These are phyloP conservation scores for Amoebophrya sp. DNA, from an alignment of 169 alveolate genomes.

Conservation along the genomic window DNA sequence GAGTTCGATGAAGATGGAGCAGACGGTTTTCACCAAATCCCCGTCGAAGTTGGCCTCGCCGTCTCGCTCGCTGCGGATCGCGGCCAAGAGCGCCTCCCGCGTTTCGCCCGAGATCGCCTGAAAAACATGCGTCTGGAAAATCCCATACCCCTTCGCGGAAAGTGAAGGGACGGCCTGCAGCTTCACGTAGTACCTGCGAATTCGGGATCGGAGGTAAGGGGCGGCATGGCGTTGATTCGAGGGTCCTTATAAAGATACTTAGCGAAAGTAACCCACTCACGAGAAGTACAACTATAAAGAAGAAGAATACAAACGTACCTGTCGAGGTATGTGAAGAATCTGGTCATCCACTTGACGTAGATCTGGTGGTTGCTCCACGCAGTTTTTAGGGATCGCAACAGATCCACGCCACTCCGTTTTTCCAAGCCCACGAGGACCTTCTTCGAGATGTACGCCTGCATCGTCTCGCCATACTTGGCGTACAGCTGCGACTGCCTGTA, in stretches of 20 bases:
- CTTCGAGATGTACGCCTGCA: neutral
- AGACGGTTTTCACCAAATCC: neutral
- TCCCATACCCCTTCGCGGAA: neutral
- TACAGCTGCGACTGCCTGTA: constrained; percentile 10
- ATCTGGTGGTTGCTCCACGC: constrained; percentile 33
- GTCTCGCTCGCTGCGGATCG: neutral
- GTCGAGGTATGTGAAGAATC: constrained; percentile 36
- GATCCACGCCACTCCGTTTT: constrained; percentile 7
- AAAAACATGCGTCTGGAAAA: neutral
- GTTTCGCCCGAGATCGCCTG: neutral
- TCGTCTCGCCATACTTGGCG: constrained; percentile 6
- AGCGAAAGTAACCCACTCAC: too few relatives aligned
- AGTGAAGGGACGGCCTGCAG: constrained; percentile 12
- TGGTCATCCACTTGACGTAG: constrained; percentile 36
- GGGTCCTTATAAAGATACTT: too few relatives aligned
- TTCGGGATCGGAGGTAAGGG: too few relatives aligned
- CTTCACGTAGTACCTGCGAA: constrained; percentile 12
- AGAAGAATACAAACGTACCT: too few relatives aligned
- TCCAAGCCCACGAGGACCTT: neutral
- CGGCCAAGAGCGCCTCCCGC: neutral
- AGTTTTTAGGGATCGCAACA: constrained; percentile 15
- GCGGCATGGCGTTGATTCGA: too few relatives aligned
- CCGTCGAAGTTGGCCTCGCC: neutral
- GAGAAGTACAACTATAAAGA: too few relatives aligned
- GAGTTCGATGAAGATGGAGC: neutral